Evolutionary conservation across 768 basidiomycete species (phyloP), one percentile per base, ranked within the genome.

Genomic region (Lactarius tabidus): DNA sequence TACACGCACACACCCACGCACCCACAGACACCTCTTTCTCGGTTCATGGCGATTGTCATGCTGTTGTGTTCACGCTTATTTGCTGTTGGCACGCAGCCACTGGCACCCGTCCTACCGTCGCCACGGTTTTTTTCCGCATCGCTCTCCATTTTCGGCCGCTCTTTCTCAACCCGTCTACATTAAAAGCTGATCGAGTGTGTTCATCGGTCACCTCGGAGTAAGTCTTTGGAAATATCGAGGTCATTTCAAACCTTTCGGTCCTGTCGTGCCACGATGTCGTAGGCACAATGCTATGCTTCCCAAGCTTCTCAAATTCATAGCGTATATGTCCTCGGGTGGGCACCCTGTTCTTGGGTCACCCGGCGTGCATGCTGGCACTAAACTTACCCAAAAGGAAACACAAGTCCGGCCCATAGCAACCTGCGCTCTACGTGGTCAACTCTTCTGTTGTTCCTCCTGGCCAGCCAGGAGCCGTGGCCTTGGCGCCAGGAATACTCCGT

Each of bases 361-460:
- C 39, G n/a, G n/a, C n/a, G n/a, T 66, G 65, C 65, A 62, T 60
- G 65, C 65, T 66, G 65, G 65, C 65, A 66, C 62, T 31, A 51
- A 57, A 33, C 60, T 66, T 66, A 62, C 65, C 48, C 60, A 62
- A 66, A 66, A 58, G 57, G 65, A 62, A 66, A 57, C 60, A 20
- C 51, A 35, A 51, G 33, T 51, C 33, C 23, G 48, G 26, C 48
- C 59, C 60, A 62, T 66, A 66, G 65, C 65, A 66, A 66, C 60
- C 48, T 66, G 64, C 62, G 60, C 63, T 58, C 65, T 66, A 66
- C 60, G 65, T 62, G 60, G 65, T 62, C 60, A n/a, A 62, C 51
- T 41, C 45, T 58, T 56, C 65, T 62, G 48, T 53, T 58, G 57
- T 64, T 56, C 45, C 51, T 23, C 41, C 6, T 35, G 41, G 65